Percentiles rank a stretch among this genome's conserved stretches.
phyloP scores from a whole-genome alignment of 176 grass and related monocot genomes.

The Aegilops longissima region DNA sequence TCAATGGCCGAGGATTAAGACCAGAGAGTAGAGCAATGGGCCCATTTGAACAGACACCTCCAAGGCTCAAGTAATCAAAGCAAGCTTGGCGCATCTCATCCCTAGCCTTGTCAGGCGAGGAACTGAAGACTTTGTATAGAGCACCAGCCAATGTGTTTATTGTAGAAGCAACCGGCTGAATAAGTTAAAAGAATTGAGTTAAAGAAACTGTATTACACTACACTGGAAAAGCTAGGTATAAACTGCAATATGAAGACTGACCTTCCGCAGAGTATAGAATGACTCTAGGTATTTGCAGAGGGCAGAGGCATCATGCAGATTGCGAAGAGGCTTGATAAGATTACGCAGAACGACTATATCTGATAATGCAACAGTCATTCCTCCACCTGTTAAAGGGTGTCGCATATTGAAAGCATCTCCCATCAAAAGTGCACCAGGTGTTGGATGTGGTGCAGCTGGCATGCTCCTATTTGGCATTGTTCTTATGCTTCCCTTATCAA shows the following conservation, averaged over 20 bases:
- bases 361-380: constrained; percentile 97
- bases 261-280: constrained; percentile 95
- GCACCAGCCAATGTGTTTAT: constrained; percentile 98
- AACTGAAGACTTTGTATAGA: constrained; percentile 92
- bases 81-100: constrained; percentile 97
- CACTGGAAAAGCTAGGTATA: neutral
- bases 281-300: constrained; percentile 94
- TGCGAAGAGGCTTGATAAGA: constrained; percentile 83
- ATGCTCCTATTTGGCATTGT: constrained; percentile 96
- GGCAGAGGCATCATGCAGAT: constrained; percentile 79
- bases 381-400: constrained; percentile 93
- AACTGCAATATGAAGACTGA: constrained; percentile 24
- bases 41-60: constrained; percentile 80
- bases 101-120: constrained; percentile 83
- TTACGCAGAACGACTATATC: constrained; percentile 85
- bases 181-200: neutral
- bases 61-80: constrained; percentile 95
- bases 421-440: constrained; percentile 91
- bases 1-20: constrained; percentile 90
- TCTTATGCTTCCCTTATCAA: constrained; percentile 94
- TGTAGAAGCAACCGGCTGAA: constrained; percentile 94
- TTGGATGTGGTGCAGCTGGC: constrained; percentile 86
- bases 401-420: constrained; percentile 99
- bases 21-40: constrained; percentile 91
- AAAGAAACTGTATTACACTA: constrained; percentile 6